A percentile compares a stretch with the other conserved stretches of the same genome.
Conservation (phyloP, 2,329 filamentous ascomycete genomes). For the Clarireedia paspali region DNA sequence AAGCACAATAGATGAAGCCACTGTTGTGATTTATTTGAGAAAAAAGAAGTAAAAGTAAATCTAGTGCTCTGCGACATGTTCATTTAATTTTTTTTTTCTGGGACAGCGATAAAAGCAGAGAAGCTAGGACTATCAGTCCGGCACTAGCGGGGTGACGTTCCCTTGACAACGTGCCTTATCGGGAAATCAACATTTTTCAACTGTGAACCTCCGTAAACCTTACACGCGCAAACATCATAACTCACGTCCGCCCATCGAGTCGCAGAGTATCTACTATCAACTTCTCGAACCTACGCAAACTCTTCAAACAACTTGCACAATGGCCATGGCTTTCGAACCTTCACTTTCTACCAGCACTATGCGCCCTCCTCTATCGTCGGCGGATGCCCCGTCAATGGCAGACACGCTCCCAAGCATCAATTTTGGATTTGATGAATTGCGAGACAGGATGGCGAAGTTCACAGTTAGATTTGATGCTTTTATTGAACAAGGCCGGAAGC, state of each 20-base stretch:
- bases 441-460: slow-evolving; percentile 91
- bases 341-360: slow-evolving; percentile 56
- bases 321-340: slow-evolving; percentile 58
- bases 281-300: not conserved
- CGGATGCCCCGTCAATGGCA: slow-evolving; percentile 58
- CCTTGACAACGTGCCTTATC: not conserved
- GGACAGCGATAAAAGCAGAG: not conserved
- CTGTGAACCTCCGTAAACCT: no score
- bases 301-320: slow-evolving; percentile 25
- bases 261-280: not conserved
- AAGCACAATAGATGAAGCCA: not conserved
- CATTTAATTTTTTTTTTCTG: not conserved
- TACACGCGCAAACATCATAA: no score
- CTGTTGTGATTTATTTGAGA: not conserved
- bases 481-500: slow-evolving; percentile 83
- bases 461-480: slow-evolving; percentile 86
- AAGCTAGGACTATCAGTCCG: not conserved
- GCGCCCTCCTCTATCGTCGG: slow-evolving; percentile 40
- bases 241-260: not conserved
- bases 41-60: not conserved
- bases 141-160: not conserved
- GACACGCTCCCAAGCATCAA: slow-evolving; percentile 81
- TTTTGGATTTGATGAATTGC: slow-evolving; percentile 92
- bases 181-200: not conserved
- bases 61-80: not conserved